phyloP scores from a whole-genome alignment of 768 basidiomycete species.

The Tulasnella sp. region DNA sequence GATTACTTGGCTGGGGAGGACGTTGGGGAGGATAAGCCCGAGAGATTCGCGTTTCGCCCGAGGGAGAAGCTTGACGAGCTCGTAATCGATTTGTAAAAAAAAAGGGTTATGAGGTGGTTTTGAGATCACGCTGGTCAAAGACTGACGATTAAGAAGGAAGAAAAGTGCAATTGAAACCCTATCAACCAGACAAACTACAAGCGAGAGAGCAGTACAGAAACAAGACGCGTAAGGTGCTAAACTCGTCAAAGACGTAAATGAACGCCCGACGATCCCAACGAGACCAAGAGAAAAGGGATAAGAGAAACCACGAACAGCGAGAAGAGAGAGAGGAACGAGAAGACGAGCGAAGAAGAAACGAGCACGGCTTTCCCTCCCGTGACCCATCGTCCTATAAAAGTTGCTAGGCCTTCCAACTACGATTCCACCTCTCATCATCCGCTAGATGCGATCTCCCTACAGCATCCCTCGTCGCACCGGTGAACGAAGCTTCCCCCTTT shows the following conservation, averaged over 20 bases:
- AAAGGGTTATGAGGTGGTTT: too few species aligned
- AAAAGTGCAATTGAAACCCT: not conserved
- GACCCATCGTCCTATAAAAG: constrained; percentile 11
- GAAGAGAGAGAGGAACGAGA: not conserved
- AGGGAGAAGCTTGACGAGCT: not conserved
- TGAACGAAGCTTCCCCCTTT: not conserved
- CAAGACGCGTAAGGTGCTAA: not conserved
- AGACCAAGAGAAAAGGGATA: not conserved
- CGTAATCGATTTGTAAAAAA: not conserved
- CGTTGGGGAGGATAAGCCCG: not conserved
- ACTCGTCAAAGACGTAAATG: not conserved
- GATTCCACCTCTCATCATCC: not conserved
- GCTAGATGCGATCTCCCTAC: not conserved
- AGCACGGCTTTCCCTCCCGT: constrained; percentile 15
- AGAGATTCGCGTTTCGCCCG: not conserved
- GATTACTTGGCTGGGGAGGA: constrained; percentile 25
- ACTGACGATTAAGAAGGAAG: not conserved
- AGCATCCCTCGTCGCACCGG: not conserved
- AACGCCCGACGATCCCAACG: not conserved
- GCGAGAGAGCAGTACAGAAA: not conserved
- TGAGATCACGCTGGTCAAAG: too few species aligned
- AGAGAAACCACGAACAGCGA: not conserved
- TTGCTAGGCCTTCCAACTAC: not conserved
- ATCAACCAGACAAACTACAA: not conserved
- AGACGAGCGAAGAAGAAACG: constrained; percentile 5